A percentile compares a stretch with the other conserved stretches of the same genome.
Conservation (phyloP, 106 monocot species). For the Phalaenopsis aphrodite region DNA sequence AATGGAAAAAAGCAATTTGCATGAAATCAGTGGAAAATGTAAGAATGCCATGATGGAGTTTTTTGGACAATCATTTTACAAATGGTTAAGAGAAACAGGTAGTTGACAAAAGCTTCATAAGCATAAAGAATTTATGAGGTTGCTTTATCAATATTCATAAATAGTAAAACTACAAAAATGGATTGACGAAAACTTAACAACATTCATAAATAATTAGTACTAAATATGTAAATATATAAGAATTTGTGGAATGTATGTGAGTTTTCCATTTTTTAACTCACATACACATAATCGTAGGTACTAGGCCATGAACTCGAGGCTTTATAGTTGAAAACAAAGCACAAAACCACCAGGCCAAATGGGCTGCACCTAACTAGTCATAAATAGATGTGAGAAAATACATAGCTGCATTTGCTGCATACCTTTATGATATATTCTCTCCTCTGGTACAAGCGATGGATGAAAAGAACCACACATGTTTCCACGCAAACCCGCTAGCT, state of each 20-base stretch:
- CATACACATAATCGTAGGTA: too few relatives aligned
- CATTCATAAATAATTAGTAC: not conserved
- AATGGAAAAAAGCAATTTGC: not conserved
- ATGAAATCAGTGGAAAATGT: not conserved
- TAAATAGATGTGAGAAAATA: too few relatives aligned
- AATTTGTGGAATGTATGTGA: too few relatives aligned
- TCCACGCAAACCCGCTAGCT: not conserved
- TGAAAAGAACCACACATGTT: not conserved
- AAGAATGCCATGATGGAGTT: not conserved
- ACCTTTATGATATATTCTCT: not conserved
- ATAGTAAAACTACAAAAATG: not conserved
- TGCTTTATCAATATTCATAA: not conserved
- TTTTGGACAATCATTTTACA: not conserved
- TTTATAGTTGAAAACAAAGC: too few relatives aligned
- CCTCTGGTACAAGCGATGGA: conserved; percentile 1
- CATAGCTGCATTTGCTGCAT: not conserved
- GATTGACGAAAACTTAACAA: not conserved
- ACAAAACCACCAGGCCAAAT: too few relatives aligned
- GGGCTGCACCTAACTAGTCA: too few relatives aligned
- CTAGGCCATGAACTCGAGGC: too few relatives aligned
- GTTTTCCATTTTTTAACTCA: too few relatives aligned
- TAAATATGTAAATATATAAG: too few relatives aligned
- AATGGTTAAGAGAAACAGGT: not conserved
- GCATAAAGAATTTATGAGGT: not conserved
- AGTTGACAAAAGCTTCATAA: not conserved